These are phyloP conservation scores for Eucalyptus pauciflora DNA, from an alignment of 345 rosid species.

Conservation along the genomic window DNA sequence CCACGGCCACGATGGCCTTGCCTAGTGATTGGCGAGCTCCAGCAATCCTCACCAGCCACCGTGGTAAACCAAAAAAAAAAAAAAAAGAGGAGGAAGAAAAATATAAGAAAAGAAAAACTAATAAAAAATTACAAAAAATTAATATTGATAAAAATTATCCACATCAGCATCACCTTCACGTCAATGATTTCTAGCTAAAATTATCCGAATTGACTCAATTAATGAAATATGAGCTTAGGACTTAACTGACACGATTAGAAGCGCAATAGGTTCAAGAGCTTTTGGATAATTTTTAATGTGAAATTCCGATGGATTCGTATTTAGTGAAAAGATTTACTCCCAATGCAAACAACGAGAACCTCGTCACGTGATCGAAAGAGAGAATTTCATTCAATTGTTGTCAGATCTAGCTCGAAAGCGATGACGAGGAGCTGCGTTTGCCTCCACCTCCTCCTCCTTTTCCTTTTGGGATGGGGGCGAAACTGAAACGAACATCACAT, in stretches of 20 bases:
- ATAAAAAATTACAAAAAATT: no score
- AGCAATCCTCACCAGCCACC: not conserved
- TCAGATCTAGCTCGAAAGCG: not conserved
- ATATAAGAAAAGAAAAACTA: no score
- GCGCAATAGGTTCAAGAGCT: not conserved
- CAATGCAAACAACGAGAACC: not conserved
- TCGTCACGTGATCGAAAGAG: not conserved
- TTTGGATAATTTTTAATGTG: not conserved
- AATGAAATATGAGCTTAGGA: no score
- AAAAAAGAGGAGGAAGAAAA: no score
- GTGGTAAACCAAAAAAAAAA: rapidly evolving
- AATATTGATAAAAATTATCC: no score
- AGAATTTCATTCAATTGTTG: not conserved
- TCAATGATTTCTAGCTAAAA: not conserved
- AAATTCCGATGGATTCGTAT: not conserved
- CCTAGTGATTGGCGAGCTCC: no score
- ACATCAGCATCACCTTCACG: rapidly evolving
- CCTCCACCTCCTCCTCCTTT: not conserved
- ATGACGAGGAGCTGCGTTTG: not conserved
- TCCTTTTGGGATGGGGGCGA: not conserved
- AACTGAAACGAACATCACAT: not conserved
- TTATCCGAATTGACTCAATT: not conserved
- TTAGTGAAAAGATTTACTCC: no score
- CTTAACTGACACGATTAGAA: no score
- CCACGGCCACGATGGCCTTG: no score